Evolutionary conservation across 768 basidiomycete genomes (phyloP), one percentile per base, ranked within the genome.

Genomic region (Tulasnella sp.): DNA sequence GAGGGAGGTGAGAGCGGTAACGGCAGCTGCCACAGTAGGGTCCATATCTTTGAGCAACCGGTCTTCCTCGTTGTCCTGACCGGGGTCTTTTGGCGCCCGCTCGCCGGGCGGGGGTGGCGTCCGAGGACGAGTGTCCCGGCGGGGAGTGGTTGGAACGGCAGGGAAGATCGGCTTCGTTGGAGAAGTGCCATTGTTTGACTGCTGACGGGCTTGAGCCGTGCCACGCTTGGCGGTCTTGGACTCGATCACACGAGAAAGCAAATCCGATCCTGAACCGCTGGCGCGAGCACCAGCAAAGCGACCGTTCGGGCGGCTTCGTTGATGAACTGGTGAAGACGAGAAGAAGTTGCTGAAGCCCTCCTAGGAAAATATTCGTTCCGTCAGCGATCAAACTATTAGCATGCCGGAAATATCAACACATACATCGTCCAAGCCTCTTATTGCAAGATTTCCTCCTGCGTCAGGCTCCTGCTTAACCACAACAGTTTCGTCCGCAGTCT

Each of bases 271-370:
- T 39, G 75, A 62, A 27, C 38, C 75, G 46, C 34, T 74, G 31
- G 39, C 73, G 31, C 40, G 68, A 73, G 71, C 38, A 3, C 40
- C 40, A 21, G 78, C 16, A 14, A 71, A 44, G 16, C 73, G 78
- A 7, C 36, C 38, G 19, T 68, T 40, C 75, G 24, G 46, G 21
- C 75, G 80, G 98, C 93, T 74, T 97, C 98, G 86, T 98, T 98
- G 85, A 98, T 82, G 96, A 92, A 80, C 52, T 5, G 78, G 78
- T 14, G 78, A 79, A 36, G 78, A 79, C n/a, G 78, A 79, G 71
- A 79, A 79, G 78, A 79, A 79, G 34, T 72, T 77, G 52, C 39
- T 40, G 18, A 77, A 62, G 38, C 39, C 39, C 31, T 74, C 73
- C 76, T 77, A 44, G 58, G 24, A 27, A 34, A 27, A 34, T 10